Percentiles rank a stretch among this genome's conserved stretches.
Conservation (phyloP, 768 basidiomycete species). For the Naganishia randhawae region DNA sequence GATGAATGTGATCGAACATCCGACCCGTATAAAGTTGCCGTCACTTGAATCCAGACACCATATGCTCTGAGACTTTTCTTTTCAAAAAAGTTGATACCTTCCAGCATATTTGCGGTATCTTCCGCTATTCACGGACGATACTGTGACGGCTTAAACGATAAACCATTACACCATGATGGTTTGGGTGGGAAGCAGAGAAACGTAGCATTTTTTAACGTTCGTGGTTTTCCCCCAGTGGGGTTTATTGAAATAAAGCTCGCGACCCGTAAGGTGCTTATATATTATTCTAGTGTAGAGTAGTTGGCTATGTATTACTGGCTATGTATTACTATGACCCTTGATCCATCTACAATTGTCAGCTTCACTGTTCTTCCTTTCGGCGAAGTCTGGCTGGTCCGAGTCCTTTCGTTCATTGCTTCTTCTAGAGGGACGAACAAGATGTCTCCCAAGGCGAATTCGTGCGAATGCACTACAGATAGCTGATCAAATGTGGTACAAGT, state of each 20-base stretch:
- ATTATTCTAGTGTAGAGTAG: background rate
- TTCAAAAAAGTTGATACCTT: constrained; percentile 20
- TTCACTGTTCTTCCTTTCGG: too few species aligned
- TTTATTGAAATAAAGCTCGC: background rate
- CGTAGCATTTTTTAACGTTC: constrained; percentile 21
- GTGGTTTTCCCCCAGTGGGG: constrained; percentile 2
- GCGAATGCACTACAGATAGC: too few species aligned
- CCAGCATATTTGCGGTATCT: constrained; percentile 23
- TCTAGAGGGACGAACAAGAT: too few species aligned
- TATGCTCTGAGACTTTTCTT: background rate
- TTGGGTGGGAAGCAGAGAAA: constrained; percentile 22
- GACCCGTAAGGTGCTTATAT: constrained; percentile 24
- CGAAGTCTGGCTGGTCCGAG: too few species aligned
- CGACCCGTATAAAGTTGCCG: background rate
- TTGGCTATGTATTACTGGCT: background rate
- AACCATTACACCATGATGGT: constrained; percentile 23
- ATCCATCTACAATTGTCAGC: background rate
- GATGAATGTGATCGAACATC: constrained; percentile 8
- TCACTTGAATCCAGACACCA: background rate
- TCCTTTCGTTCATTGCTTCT: too few species aligned
- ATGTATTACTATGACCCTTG: background rate
- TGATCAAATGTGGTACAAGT: too few species aligned
- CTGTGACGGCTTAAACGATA: constrained; percentile 24
- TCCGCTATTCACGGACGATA: constrained; percentile 16
- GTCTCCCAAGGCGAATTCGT: too few species aligned